Percentiles rank a stretch among this genome's conserved stretches.
Conservation (phyloP, 2,329 filamentous ascomycete species). For the Pseudopithomyces maydicus region DNA sequence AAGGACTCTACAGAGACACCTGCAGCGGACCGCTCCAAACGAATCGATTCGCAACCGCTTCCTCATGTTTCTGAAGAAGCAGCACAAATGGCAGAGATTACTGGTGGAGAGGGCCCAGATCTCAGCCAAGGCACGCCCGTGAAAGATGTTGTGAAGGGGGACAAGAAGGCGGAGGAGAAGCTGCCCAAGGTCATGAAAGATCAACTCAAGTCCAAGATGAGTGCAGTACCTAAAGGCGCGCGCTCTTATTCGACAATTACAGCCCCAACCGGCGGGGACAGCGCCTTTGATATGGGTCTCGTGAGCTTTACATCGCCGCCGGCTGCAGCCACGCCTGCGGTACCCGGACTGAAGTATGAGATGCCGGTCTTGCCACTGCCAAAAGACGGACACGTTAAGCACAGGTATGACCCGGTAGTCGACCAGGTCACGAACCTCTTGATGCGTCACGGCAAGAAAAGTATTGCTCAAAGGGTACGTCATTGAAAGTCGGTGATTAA, state of each 20-base stretch:
- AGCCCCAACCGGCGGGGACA: constrained; percentile 22
- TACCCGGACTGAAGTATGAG: constrained; percentile 74
- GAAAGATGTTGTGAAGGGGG: constrained; percentile 68
- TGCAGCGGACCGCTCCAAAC: constrained; percentile 35
- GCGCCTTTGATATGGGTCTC: constrained; percentile 34
- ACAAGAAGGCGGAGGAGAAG: constrained; percentile 65
- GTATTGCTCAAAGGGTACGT: constrained; percentile 82
- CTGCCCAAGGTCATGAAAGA: constrained; percentile 71
- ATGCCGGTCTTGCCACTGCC: constrained; percentile 71
- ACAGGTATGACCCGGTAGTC: constrained; percentile 84
- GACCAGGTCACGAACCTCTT: constrained; percentile 87
- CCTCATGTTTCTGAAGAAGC: constrained; percentile 70
- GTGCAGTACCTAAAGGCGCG: constrained; percentile 47
- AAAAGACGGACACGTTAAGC: constrained; percentile 68
- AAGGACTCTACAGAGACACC: constrained; percentile 34
- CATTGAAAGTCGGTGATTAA: background rate
- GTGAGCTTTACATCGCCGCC: constrained; percentile 28
- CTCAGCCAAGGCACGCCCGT: constrained; percentile 69
- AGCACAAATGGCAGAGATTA: constrained; percentile 62
- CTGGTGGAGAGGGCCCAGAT: constrained; percentile 64
- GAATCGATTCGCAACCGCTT: constrained; percentile 45
- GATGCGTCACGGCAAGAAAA: constrained; percentile 91
- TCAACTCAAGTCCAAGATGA: constrained; percentile 56
- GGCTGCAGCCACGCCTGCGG: constrained; percentile 21
- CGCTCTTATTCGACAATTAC: constrained; percentile 63